These are phyloP conservation scores for Zygnema circumcarinatum DNA, from an alignment of 139 green algal genomes.

Conservation along the genomic window DNA sequence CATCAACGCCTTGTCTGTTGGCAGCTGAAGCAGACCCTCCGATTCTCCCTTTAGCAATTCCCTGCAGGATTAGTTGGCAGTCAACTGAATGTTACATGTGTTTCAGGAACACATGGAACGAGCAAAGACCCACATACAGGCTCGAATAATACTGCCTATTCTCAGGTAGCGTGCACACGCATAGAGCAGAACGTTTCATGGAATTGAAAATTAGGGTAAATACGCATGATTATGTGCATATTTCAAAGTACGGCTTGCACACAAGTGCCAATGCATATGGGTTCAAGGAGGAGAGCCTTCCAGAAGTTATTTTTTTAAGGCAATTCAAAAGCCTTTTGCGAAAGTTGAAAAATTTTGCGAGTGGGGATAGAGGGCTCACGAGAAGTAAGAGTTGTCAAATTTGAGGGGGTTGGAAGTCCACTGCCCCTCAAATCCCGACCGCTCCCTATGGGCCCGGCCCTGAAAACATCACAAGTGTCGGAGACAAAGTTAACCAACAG, in stretches of 20 bases:
- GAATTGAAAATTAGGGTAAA: no score
- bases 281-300: no score
- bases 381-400: conserved; percentile 70
- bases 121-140: conserved; percentile 7
- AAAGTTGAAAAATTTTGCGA: no score
- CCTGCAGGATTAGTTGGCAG: conserved; percentile 28
- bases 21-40: conserved; percentile 64
- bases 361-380: conserved; percentile 56
- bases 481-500: no score
- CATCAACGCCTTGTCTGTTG: conserved; percentile 63
- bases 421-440: conserved; percentile 65
- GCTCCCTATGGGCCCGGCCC: conserved; percentile 58
- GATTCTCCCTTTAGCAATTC: conserved; percentile 44
- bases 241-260: no score
- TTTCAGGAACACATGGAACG: conserved; percentile 12
- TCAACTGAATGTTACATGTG: not conserved
- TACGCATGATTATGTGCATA: no score
- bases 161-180: no score
- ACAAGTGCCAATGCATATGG: no score
- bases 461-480: conserved; percentile 18
- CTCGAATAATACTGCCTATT: not conserved
- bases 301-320: no score
- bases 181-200: no score
- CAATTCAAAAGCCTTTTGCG: no score
- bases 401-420: conserved; percentile 65